These are phyloP conservation scores for Cornus controversa DNA, from an alignment of 148 eudicot genomes.

Conservation along the genomic window DNA sequence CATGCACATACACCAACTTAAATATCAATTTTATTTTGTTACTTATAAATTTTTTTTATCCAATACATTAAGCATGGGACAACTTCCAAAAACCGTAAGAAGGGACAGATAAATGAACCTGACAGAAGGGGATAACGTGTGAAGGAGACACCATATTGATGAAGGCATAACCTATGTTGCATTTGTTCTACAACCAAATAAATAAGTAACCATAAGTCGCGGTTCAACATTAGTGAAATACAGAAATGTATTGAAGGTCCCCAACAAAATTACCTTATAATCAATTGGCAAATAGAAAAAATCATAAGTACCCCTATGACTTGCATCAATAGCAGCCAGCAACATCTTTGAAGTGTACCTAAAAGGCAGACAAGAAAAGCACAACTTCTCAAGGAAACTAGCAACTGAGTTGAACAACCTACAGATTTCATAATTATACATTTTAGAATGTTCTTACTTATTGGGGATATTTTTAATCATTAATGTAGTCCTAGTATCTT, in stretches of 20 bases:
- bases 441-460: slow-evolving; percentile 34
- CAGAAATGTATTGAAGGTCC: not conserved
- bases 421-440: no score
- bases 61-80: not conserved
- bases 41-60: no score
- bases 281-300: slow-evolving; percentile 61
- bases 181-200: slow-evolving; percentile 43
- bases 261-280: slow-evolving; percentile 42
- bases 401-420: not conserved
- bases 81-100: not conserved
- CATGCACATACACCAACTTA: not conserved
- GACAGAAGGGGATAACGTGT: slow-evolving; percentile 42
- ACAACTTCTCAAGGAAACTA: not conserved
- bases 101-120: slow-evolving; percentile 27
- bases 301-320: slow-evolving; percentile 53
- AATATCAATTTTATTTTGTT: not conserved
- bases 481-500: slow-evolving; percentile 54
- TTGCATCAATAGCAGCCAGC: slow-evolving; percentile 57
- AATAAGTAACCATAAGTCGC: not conserved
- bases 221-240: not conserved
- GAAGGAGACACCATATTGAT: slow-evolving; percentile 62
- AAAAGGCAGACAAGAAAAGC: slow-evolving; percentile 7
- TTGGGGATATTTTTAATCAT: slow-evolving; percentile 63
- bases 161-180: slow-evolving; percentile 68
- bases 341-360: slow-evolving; percentile 69